Evolutionary conservation across 306 rosid species (phyloP), one percentile per base, ranked within the genome.

Genomic region (Echinosophora koreensis): DNA sequence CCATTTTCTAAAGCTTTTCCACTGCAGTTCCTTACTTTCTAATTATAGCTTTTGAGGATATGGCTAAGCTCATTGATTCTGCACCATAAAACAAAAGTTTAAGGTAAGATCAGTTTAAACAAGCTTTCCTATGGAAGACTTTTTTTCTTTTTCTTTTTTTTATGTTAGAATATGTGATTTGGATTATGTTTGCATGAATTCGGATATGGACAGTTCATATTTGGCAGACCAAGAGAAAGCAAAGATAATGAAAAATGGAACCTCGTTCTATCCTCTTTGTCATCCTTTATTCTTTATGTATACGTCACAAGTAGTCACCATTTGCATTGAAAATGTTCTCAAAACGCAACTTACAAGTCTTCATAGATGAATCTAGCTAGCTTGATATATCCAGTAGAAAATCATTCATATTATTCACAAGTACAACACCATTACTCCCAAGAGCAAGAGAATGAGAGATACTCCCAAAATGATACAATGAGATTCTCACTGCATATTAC

Each of bases 271-370:
- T 34, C 67, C 16, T 18, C 27, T 60, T 41, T 17, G 22, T 47
- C 47, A 66, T 79, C 73, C 50, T 73, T 14, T 64, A 72, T 49
- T 66, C 44, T 54, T 73, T 51, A 47, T 34, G 63, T 34, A 52
- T 15, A 74, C 80, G 47, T 66, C 59, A 58, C 56, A 46, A 56
- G 8, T 7, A 47, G 22, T 37, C 16, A 37, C 41, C 59, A 71
- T 49, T 41, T 10, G 8, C 67, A 28, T 30, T 30, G n/a, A 51
- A 49, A 34, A 16, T 55, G 17, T 80, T 41, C 0, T 4, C 74
- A 56, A 35, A 56, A 41, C 34, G 41, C 32, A 39, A 8, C 8
- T 14, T 5, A 2, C 30, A 37, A 51, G 14, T 51, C 39, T 75
- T 42, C 32, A 7, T n/a, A 47, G 51, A 34, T 32, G 32, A 78